Conservation (phyloP, 257 asterid genomes). For the Petunia axillaris region DNA sequence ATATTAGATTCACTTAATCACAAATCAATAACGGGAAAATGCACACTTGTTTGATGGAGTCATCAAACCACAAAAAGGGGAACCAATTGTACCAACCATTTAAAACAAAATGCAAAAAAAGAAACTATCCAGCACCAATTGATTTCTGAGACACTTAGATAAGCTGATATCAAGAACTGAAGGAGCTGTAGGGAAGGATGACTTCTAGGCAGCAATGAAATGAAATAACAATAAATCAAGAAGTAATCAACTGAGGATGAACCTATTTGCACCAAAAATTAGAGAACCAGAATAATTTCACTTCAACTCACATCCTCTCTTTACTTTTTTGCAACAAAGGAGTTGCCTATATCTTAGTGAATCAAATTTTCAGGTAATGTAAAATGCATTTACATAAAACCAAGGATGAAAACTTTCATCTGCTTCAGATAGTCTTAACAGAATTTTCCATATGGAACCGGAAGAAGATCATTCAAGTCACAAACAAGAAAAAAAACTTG, state of each 20-base stretch:
- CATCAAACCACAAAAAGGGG: neutral
- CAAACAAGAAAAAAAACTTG: neutral
- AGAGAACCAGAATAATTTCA: too few relatives aligned
- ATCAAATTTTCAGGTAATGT: neutral
- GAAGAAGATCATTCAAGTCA: neutral
- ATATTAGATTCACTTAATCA: neutral
- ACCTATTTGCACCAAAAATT: neutral
- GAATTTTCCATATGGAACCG: neutral
- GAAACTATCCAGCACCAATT: neutral
- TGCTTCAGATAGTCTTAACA: neutral
- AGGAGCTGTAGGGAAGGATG: neutral
- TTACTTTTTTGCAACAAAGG: too few relatives aligned
- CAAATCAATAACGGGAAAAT: neutral
- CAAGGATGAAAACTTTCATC: neutral
- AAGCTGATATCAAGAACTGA: too few relatives aligned
- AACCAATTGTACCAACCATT: neutral
- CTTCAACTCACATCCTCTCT: too few relatives aligned
- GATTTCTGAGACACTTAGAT: neutral
- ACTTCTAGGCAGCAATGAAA: neutral
- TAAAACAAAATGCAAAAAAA: neutral
- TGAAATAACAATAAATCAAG: neutral
- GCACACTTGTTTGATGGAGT: neutral
- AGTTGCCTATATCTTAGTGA: neutral
- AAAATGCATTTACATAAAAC: neutral
- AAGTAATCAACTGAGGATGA: neutral